Evolutionary conservation across 176 grass and related monocot genomes (phyloP).

Genomic region (Canna indica): DNA sequence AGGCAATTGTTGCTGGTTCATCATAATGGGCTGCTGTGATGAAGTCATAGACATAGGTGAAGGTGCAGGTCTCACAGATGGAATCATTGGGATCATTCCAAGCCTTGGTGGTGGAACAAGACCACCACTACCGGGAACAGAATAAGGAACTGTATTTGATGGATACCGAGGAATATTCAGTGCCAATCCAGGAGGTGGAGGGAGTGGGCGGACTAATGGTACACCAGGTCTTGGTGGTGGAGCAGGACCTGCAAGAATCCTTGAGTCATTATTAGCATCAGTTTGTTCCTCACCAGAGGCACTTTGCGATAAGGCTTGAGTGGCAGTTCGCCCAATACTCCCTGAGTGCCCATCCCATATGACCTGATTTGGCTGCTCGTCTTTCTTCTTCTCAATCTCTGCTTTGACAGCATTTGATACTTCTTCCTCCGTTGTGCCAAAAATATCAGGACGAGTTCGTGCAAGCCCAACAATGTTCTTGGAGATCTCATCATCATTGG

Average conservation of each 20-base stretch:
- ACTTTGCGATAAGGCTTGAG: slow-evolving; percentile 66
- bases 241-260: slow-evolving; percentile 50
- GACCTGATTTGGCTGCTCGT: slow-evolving; percentile 89
- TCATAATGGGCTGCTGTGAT: slow-evolving; percentile 42
- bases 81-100: slow-evolving; percentile 40
- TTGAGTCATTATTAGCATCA: slow-evolving; percentile 29
- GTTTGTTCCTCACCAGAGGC: slow-evolving; percentile 46
- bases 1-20: slow-evolving; percentile 15
- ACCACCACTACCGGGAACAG: slow-evolving; percentile 21
- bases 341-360: slow-evolving; percentile 98
- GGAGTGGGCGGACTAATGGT: slow-evolving; percentile 36
- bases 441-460: slow-evolving; percentile 87
- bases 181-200: slow-evolving; percentile 67
- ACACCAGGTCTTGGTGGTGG: slow-evolving; percentile 52
- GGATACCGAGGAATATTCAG: slow-evolving; percentile 71
- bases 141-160: slow-evolving; percentile 29
- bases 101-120: slow-evolving; percentile 28
- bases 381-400: slow-evolving; percentile 96
- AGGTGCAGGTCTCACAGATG: slow-evolving; percentile 40
- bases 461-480: slow-evolving; percentile 95
- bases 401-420: slow-evolving; percentile 93
- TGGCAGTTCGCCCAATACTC: slow-evolving; percentile 81
- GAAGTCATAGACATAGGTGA: slow-evolving; percentile 34
- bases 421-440: slow-evolving; percentile 93
- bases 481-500: slow-evolving; percentile 87